These are phyloP conservation scores for Vigna unguiculata DNA, from an alignment of 306 rosid genomes.

Conservation along the genomic window DNA sequence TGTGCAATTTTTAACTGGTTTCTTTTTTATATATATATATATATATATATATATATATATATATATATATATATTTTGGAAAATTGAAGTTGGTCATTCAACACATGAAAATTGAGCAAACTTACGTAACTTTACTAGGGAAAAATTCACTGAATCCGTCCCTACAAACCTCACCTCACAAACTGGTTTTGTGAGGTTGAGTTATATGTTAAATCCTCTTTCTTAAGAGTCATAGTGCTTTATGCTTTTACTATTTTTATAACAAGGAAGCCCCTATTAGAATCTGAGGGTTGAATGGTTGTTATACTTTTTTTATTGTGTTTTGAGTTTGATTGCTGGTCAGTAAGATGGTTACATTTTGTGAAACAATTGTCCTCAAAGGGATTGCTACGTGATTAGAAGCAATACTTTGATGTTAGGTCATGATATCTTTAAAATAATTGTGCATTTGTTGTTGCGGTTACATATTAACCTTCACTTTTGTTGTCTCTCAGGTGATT, in stretches of 20 bases:
- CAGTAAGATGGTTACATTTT: not conserved
- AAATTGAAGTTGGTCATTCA: too few relatives aligned
- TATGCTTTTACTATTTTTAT: not conserved
- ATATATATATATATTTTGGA: too few relatives aligned
- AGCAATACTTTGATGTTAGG: not conserved
- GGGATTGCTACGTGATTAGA: slow-evolving; percentile 1
- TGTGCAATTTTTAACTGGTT: too few relatives aligned
- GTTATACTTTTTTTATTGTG: not conserved
- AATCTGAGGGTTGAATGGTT: not conserved
- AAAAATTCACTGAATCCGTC: too few relatives aligned
- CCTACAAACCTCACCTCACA: too few relatives aligned
- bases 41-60: too few relatives aligned
- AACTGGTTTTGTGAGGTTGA: too few relatives aligned
- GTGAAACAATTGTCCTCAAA: slow-evolving; percentile 22
- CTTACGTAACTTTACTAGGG: too few relatives aligned
- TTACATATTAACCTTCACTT: slow-evolving; percentile 43
- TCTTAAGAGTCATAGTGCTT: not conserved
- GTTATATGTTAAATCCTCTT: too few relatives aligned
- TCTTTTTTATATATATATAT: too few relatives aligned
- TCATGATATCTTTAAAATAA: slow-evolving; percentile 27
- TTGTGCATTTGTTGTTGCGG: slow-evolving; percentile 20
- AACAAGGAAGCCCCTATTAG: not conserved
- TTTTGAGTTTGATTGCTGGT: slow-evolving; percentile 20
- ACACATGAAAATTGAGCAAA: too few relatives aligned
- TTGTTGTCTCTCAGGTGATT: slow-evolving; percentile 76